phyloP scores from a whole-genome alignment of 2,329 filamentous ascomycete genomes.

The Juglanconis sp. region DNA sequence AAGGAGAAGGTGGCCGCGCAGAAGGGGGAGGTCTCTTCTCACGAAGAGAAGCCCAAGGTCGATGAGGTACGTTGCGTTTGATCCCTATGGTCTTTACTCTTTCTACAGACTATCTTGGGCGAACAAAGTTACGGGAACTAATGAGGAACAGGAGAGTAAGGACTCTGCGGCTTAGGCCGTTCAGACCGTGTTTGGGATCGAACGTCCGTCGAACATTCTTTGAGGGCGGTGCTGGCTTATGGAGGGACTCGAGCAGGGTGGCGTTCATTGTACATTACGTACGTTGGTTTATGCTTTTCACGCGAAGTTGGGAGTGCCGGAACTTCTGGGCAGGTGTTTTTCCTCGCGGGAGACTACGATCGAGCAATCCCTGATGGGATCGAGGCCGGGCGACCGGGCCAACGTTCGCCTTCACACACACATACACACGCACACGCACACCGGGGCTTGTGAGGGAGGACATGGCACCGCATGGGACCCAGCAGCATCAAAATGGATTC shows the following conservation, averaged over 20 bases:
- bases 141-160: slow-evolving; percentile 24
- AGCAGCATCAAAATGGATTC: neutral
- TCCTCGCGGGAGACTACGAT: slow-evolving; percentile 3
- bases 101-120: neutral
- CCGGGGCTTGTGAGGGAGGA: neutral
- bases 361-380: neutral
- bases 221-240: neutral
- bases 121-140: neutral
- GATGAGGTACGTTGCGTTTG: slow-evolving; percentile 33
- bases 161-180: slow-evolving; percentile 34
- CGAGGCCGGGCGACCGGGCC: slow-evolving; percentile 2
- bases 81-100: neutral
- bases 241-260: slow-evolving; percentile 1
- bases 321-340: slow-evolving; percentile 3
- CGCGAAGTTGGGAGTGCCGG: neutral
- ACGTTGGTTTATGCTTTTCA: slow-evolving; percentile 5
- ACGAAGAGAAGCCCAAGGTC: neutral
- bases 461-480: neutral
- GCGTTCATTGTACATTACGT: slow-evolving; percentile 17
- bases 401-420: slow-evolving; percentile 1
- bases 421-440: neutral
- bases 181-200: neutral
- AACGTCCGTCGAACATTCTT: neutral
- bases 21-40: slow-evolving; percentile 1
- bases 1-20: slow-evolving; percentile 28